phyloP scores from a whole-genome alignment of 495 filamentous ascomycete species.

The Cudoniella acicularis region DNA sequence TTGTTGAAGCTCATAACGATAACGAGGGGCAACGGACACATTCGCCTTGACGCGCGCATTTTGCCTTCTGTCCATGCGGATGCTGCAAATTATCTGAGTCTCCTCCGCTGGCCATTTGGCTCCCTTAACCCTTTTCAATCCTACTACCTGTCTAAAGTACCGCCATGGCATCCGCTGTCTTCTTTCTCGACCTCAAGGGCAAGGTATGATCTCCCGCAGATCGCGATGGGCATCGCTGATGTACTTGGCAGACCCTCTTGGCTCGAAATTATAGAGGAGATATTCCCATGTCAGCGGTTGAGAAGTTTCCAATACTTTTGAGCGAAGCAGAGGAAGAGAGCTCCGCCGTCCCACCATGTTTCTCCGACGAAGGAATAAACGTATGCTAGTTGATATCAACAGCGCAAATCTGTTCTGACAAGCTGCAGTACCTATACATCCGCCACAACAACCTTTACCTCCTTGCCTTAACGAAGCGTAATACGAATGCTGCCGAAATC shows the following conservation, averaged over 20 bases:
- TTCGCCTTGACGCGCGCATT: background rate
- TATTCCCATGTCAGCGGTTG: conserved; percentile 98
- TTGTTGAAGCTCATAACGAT: conserved; percentile 4
- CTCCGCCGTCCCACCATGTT: conserved; percentile 95
- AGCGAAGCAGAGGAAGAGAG: conserved; percentile 99
- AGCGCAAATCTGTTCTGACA: conserved; percentile 7
- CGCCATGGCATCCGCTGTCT: conserved; percentile 93
- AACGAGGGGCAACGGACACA: conserved; percentile 14
- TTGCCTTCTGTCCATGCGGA: conserved; percentile 4
- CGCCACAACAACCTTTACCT: conserved; percentile 99
- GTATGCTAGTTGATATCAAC: conserved; percentile 45
- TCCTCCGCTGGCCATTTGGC: conserved; percentile 10
- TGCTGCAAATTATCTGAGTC: conserved; percentile 7
- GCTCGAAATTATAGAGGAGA: conserved; percentile 98
- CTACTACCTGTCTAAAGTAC: background rate
- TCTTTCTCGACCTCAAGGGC: conserved; percentile 99
- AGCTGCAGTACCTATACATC: conserved; percentile 90
- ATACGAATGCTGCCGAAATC: conserved; percentile 98
- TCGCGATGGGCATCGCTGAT: conserved; percentile 11
- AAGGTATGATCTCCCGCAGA: conserved; percentile 57
- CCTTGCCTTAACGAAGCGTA: conserved; percentile 95
- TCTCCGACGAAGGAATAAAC: conserved; percentile 98
- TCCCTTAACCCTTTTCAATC: background rate
- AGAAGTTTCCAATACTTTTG: conserved; percentile 95
- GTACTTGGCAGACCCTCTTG: conserved; percentile 72